Evolutionary conservation across 768 basidiomycete genomes (phyloP), one percentile per base, ranked within the genome.

Genomic region (Suillus tomentosus): DNA sequence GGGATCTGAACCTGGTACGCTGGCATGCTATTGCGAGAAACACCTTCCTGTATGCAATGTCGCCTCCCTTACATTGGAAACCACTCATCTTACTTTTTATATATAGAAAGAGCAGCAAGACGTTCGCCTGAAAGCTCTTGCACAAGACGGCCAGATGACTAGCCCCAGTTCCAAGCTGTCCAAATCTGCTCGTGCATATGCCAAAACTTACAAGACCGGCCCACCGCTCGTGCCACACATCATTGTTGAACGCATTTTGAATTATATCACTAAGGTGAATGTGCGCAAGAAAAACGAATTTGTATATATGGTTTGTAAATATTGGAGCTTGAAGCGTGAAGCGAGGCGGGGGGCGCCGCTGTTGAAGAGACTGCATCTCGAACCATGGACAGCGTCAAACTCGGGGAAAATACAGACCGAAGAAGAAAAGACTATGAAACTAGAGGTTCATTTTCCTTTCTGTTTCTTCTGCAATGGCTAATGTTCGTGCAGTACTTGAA

Each of bases 241-340:
- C 70, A 90, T 98, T 62, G 86, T 94, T n/a, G 83, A 90, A 7
- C 85, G 89, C 10, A 88, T 99, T 60, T 65, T 87, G 27, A 81
- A 84, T 60, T 98, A 99, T 69, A 87, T 92, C 43, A 74, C 74
- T 43, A 88, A 87, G 68, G 80, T 96, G 48, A 80, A 74, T 39
- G 79, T 97, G 5, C 80, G 90, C 66, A 94, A 92, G 74, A 94
- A 91, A 72, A 69, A 77, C 3, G 89, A 92, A 53, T 92, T 96
- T 62, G 77, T 99, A 14, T 83, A 87, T 56, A 76, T 87, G 70
- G 81, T 95, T 39, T 96, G 92, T 71, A 85, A 87, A 71, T 99
- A 98, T 72, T 99, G 97, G 97, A 98, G 97, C 77, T 75, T 99
- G 75, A 99, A 99, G 78, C 81, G 97, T 5, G 96, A 99, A 73